Conservation (phyloP, 805 yeast genomes). For the Blastobotrys parvus region DNA sequence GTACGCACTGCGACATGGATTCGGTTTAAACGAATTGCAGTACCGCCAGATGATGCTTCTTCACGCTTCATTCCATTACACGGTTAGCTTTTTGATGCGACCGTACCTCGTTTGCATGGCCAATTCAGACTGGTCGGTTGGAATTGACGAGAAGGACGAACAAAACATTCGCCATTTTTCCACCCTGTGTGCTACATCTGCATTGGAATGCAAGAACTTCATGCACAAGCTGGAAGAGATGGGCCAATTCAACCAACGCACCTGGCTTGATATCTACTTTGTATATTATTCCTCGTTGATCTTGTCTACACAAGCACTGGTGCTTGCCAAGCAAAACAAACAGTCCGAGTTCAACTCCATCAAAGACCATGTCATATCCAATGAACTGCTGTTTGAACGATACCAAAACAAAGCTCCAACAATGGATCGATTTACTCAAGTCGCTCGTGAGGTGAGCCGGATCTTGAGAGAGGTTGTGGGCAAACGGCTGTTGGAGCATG, state of each 20-base stretch:
- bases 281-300: slow-evolving; percentile 1
- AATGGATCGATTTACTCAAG: slow-evolving; percentile 1
- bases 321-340: not conserved
- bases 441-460: not conserved
- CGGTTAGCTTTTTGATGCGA: slow-evolving; percentile 3
- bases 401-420: not conserved
- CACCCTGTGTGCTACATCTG: not conserved
- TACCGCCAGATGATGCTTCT: not conserved
- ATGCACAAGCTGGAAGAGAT: slow-evolving; percentile 1
- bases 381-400: not conserved
- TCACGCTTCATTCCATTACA: slow-evolving; percentile 1
- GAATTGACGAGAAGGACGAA: not conserved
- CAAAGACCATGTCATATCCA: not conserved
- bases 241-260: slow-evolving; percentile 1
- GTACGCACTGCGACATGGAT: not conserved
- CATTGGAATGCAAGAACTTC: not conserved
- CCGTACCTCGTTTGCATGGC: slow-evolving; percentile 1
- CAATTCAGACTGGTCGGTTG: not conserved
- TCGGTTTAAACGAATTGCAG: not conserved
- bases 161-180: not conserved
- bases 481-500: not conserved
- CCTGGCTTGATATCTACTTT: slow-evolving; percentile 2
- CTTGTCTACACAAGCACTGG: slow-evolving; percentile 1
- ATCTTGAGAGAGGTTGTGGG: not conserved
- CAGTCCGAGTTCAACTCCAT: not conserved